phyloP scores from a whole-genome alignment of 345 rosid genomes.

The Aethionema arabicum region DNA sequence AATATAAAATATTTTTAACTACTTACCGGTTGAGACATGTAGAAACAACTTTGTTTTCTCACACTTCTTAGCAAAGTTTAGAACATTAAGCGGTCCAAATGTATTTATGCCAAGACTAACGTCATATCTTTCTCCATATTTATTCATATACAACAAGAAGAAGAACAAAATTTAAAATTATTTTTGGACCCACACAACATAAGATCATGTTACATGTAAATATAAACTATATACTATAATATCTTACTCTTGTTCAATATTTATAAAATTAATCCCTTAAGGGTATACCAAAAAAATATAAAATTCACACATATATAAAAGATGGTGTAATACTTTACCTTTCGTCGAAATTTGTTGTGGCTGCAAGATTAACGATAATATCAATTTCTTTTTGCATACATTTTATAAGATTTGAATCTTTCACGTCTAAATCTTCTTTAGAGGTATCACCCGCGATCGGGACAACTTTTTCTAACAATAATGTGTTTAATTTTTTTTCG shows the following conservation, averaged over 20 bases:
- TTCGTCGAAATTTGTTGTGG: slow-evolving; percentile 40
- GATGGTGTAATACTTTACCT: slow-evolving; percentile 25
- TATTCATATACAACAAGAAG: background rate
- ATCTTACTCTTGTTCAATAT: too few species aligned
- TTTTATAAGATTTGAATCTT: slow-evolving; percentile 22
- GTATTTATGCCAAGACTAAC: slow-evolving; percentile 59
- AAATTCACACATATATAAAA: background rate
- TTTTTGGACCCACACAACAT: too few species aligned
- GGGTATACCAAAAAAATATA: background rate
- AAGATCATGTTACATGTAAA: too few species aligned
- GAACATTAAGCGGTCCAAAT: slow-evolving; percentile 56
- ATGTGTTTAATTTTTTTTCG: slow-evolving; percentile 12
- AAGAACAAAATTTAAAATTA: background rate
- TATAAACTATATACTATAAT: too few species aligned
- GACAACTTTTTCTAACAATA: slow-evolving; percentile 29
- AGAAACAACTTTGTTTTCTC: slow-evolving; percentile 44
- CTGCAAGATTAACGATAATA: slow-evolving; percentile 37
- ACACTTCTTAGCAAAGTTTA: slow-evolving; percentile 58
- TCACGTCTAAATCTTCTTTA: slow-evolving; percentile 15
- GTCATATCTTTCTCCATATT: slow-evolving; percentile 51
- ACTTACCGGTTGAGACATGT: slow-evolving; percentile 43
- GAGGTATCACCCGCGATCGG: slow-evolving; percentile 36
- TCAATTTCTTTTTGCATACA: slow-evolving; percentile 33
- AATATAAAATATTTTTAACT: background rate
- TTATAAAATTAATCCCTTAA: background rate